Evolutionary conservation across 148 eudicot species (phyloP), one percentile per base, ranked within the genome.

Genomic region (Persicaria maculosa): DNA sequence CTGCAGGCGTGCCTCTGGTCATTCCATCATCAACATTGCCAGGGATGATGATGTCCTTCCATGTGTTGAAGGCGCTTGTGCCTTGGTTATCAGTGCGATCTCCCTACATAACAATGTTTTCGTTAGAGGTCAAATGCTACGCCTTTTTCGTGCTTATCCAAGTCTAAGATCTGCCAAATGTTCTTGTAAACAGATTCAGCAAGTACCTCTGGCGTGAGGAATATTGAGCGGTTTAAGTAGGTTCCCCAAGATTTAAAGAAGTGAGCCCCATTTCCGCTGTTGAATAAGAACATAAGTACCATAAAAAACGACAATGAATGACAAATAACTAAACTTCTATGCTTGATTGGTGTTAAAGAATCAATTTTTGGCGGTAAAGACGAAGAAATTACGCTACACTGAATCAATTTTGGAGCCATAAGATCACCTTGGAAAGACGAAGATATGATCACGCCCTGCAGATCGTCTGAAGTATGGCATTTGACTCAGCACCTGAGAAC

Each of bases 391-490:
- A 31, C 40, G 40, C 40, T 31, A 31, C 40, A 31, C 40, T 31
- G 40, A 31, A 31, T 31, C 40, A 31, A 31, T 31, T 59, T 22
- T 0, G 43, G 4, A 59, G 10, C 10, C 43, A 25, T 22, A 20
- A 25, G 25, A 54, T 54, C 83, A 93, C 97, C 98, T 93, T 73
- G 98, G 98, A 78, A 93, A 93, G 73, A 93, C 89, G 75, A 93
- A 93, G 40, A 93, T 82, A 81, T 93, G 98, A 78, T 91, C 80
- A 74, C 98, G 97, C 19, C 98, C 98, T 76, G 91, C 97, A 16
- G 98, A 89, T 77, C 87, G 83, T 79, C 98, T 91, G 83, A 93
- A 93, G 84, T 93, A 83, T 70, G 95, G 97, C 98, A 93, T 93
- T 88, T 91, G 97, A 83, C 93, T 89, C 75, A 93, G 81, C 72